Evolutionary conservation across 169 alveolate species (phyloP), one percentile per base, ranked within the genome.

Genomic region (Plasmodium yoelii): DNA sequence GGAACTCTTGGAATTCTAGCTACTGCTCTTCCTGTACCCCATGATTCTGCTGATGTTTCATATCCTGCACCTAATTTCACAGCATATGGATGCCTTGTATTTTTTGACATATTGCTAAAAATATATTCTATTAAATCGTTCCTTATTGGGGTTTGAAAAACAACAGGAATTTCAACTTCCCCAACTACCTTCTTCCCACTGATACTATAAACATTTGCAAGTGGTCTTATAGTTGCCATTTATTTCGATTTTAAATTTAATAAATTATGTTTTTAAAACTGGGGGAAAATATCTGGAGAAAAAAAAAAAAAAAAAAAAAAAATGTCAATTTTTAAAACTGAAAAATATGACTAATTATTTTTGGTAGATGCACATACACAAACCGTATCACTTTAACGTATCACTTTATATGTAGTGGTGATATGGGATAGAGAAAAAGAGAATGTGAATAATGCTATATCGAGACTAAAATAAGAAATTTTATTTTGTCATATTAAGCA

Each of bases 1-100:
- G 99, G 98, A 44, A 98, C 99, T 90, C 99, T 97, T 61, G 99
- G 99, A 88, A 98, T 98, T 91, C 99, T 97, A 67, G 99, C 97
- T 28, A 99, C 99, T 57, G 99, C 99, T 88, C 99, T 95, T 87
- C 99, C 99, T 44, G 99, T 97, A 80, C 99, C 99, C 99, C 99
- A 95, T 93, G 99, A 97, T 91, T 97, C 99, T 59, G 99, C 99
- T 26, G 99, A 96, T 87, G 99, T 97, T 94, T 97, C 98, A 95
- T 96, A 97, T 42, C 98, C 98, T 22, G 97, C 93, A 68, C 73
- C 87, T 59, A 73, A 77, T 77, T 88, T 87, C 47, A 98, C 99
- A 84, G 98, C 99, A 93, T 97, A 97, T 44, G 99, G 98, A 95
- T 98, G 99, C 71, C 99, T 95, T 87, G 95, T 94, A 96, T 98